phyloP scores from a whole-genome alignment of 2,329 filamentous ascomycete species.

The Domatiomyces catenatus region DNA sequence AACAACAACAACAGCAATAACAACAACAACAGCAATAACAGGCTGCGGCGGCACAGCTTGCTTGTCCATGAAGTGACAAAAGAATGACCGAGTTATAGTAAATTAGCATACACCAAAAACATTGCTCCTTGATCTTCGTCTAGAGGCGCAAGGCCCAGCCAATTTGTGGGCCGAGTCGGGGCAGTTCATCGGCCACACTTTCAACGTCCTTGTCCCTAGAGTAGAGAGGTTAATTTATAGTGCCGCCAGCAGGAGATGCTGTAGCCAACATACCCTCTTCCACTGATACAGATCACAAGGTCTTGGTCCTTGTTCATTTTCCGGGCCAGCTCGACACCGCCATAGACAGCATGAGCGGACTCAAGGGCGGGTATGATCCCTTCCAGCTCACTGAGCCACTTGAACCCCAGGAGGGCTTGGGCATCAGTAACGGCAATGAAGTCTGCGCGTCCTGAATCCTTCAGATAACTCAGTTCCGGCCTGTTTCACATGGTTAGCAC shows the following conservation, averaged over 20 bases:
- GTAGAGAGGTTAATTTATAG: constrained; percentile 43
- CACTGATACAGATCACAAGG: constrained; percentile 59
- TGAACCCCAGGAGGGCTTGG: constrained; percentile 77
- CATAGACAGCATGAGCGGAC: constrained; percentile 81
- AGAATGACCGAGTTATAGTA: neutral
- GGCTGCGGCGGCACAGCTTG: neutral
- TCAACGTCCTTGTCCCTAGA: constrained; percentile 98
- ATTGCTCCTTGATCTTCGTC: too few relatives aligned
- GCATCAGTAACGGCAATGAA: constrained; percentile 88
- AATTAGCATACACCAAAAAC: too few relatives aligned
- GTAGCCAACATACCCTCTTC: too few relatives aligned
- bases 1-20: too few relatives aligned
- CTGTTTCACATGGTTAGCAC: constrained; percentile 21
- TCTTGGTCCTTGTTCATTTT: constrained; percentile 63
- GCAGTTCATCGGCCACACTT: constrained; percentile 88
- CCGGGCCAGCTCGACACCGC: constrained; percentile 80
- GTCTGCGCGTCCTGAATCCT: constrained; percentile 70
- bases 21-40: neutral
- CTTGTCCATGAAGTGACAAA: neutral
- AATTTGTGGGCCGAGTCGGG: constrained; percentile 75
- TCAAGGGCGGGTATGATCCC: constrained; percentile 95
- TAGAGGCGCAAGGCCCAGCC: constrained; percentile 50
- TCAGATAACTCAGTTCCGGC: constrained; percentile 83
- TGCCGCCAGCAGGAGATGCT: too few relatives aligned
- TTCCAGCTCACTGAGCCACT: constrained; percentile 69